Evolutionary conservation across 129 eudicot genomes (phyloP), one percentile per base, ranked within the genome.

Genomic region (Glebionis coronaria): DNA sequence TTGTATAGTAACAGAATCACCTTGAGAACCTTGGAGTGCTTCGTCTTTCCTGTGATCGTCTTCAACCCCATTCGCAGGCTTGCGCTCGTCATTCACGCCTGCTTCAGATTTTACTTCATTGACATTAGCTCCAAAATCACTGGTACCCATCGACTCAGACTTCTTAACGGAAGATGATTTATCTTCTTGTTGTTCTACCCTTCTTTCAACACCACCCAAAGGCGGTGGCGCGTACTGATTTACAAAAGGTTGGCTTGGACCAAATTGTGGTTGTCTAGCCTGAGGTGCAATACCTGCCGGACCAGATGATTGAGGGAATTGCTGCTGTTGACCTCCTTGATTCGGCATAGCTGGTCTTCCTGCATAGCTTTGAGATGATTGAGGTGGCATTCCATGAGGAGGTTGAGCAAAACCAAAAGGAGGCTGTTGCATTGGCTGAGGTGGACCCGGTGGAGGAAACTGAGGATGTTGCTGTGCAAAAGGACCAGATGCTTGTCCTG

Each of bases 391-490:
- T 47, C 82, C 88, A 56, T 76, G 73, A 58, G 68, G 83, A 14
- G 75, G 72, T 65, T 76, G 86, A 47, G 49, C 75, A 64, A 63
- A 66, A 9, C 79, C 74, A 64, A 18, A 55, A 71, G 75, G 42
- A 67, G 65, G 76, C 50, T 77, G 90, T 61, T 81, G 90, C 78
- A 72, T 47, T 66, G 71, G 70, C 64, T 77, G 89, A 67, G 83
- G 69, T 44, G 84, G 87, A n/a, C 83, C 89, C 56, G 78, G 87
- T n/a, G 94, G 79, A 20, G 76, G 85, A 51, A 70, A 52, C 74
- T 87, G 97, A 65, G 80, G 42, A 49, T 77, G 85, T 80, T 77
- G 96, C 74, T 82, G 87, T 21, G 71, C 59, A 65, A 44, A 77
- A 45, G 81, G 81, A 61, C 81, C 78, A 47, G 78, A 64, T 12